Conservation (phyloP, 1,284 basidiomycete genomes). For the Megacollybia platyphylla region DNA sequence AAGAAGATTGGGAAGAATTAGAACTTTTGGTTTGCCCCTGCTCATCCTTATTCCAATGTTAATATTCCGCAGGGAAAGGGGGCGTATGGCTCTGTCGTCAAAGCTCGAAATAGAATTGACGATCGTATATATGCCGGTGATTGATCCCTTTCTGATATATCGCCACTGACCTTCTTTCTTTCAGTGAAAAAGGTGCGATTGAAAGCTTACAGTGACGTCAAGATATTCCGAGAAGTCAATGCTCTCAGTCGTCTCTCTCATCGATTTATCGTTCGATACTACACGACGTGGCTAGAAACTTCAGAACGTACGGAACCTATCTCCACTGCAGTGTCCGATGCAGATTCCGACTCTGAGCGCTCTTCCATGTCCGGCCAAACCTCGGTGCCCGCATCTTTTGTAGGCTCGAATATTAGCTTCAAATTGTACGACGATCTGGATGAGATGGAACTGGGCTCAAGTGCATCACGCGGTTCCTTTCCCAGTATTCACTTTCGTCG, state of each 20-base stretch:
- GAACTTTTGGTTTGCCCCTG: slow-evolving; percentile 46
- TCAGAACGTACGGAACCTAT: slow-evolving; percentile 35
- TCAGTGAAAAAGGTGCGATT: slow-evolving; percentile 85
- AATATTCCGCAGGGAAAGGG: slow-evolving; percentile 62
- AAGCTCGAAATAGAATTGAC: slow-evolving; percentile 81
- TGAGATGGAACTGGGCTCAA: slow-evolving; percentile 15
- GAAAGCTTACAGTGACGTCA: slow-evolving; percentile 70
- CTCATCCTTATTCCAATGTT: neutral
- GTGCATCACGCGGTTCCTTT: slow-evolving; percentile 46
- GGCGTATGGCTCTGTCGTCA: slow-evolving; percentile 89
- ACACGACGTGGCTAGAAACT: slow-evolving; percentile 73
- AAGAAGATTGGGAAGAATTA: slow-evolving; percentile 77
- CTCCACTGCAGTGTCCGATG: slow-evolving; percentile 26
- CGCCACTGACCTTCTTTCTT: slow-evolving; percentile 1
- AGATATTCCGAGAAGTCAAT: slow-evolving; percentile 88
- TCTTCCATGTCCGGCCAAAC: slow-evolving; percentile 18
- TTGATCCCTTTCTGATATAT: slow-evolving; percentile 8
- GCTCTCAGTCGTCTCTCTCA: slow-evolving; percentile 81
- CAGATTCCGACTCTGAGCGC: slow-evolving; percentile 23
- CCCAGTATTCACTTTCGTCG: slow-evolving; percentile 70
- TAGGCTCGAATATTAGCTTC: slow-evolving; percentile 3
- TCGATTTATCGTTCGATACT: slow-evolving; percentile 86
- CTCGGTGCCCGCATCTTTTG: slow-evolving; percentile 8
- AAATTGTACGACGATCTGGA: slow-evolving; percentile 27
- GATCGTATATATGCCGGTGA: slow-evolving; percentile 58